Percentiles rank a stretch among this genome's conserved stretches.
Conservation (phyloP, 2,329 filamentous ascomycete genomes). For the Xylaria sp. region DNA sequence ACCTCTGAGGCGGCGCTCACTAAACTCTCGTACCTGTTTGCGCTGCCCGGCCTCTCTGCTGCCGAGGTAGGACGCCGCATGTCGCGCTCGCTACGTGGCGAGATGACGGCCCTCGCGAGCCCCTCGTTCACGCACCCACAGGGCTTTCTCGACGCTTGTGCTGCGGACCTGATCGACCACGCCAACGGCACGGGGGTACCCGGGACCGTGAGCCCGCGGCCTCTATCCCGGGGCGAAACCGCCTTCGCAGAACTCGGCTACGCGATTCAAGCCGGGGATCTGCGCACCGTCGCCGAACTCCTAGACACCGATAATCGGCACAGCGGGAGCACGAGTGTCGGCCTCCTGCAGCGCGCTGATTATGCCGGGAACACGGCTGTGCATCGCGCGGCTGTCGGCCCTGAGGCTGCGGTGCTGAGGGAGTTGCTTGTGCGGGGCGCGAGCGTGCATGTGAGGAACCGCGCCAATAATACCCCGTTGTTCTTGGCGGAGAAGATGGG, state of each 20-base stretch:
- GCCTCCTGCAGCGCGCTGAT: constrained; percentile 75
- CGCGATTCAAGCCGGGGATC: constrained; percentile 74
- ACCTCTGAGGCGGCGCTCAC: constrained; percentile 90
- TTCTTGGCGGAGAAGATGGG: constrained; percentile 66
- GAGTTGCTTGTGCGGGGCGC: constrained; percentile 66
- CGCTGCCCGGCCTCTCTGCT: constrained; percentile 65
- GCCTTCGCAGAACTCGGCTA: constrained; percentile 80
- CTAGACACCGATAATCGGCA: constrained; percentile 64
- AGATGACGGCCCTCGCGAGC: constrained; percentile 77
- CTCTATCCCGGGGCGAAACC: constrained; percentile 57
- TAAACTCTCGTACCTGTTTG: constrained; percentile 86
- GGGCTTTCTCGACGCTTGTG: constrained; percentile 56
- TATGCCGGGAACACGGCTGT: constrained; percentile 80
- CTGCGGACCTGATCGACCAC: constrained; percentile 37
- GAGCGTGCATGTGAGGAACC: constrained; percentile 70
- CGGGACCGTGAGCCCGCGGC: constrained; percentile 57
- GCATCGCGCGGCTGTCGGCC: constrained; percentile 61
- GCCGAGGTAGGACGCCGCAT: constrained; percentile 73
- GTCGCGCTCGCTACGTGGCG: constrained; percentile 77
- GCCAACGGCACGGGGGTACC: constrained; percentile 54
- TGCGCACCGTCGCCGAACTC: constrained; percentile 68
- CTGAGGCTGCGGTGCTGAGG: constrained; percentile 60
- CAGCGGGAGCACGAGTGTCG: constrained; percentile 60
- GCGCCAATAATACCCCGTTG: constrained; percentile 69
- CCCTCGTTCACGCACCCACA: constrained; percentile 79